A percentile compares a stretch with the other conserved stretches of the same genome.
These are phyloP conservation scores for Lablab purpureus DNA, from an alignment of 306 rosid genomes.

Conservation along the genomic window DNA sequence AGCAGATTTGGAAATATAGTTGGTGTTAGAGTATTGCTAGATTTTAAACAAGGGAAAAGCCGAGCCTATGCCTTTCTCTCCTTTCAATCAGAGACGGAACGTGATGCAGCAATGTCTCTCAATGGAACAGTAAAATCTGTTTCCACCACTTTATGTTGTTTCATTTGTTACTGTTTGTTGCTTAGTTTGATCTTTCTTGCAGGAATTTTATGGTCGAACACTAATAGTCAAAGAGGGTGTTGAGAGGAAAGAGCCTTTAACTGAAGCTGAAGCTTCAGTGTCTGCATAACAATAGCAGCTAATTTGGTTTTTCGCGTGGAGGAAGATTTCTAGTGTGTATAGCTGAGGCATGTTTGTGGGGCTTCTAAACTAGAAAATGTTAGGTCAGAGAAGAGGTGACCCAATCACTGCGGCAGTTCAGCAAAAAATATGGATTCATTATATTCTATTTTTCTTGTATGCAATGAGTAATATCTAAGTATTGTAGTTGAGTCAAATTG, in stretches of 20 bases:
- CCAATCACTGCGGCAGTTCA: too few relatives aligned
- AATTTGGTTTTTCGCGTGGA: neutral
- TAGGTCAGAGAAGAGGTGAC: neutral
- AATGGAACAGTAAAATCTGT: constrained; percentile 56
- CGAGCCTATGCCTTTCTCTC: constrained; percentile 58
- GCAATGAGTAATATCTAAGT: neutral
- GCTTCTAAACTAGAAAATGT: neutral
- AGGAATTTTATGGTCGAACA: neutral
- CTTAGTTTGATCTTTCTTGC: neutral
- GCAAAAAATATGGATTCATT: too few relatives aligned
- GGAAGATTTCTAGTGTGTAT: neutral
- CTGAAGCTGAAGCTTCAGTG: neutral
- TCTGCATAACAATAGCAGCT: neutral
- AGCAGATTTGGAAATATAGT: constrained; percentile 48
- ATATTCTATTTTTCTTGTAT: neutral
- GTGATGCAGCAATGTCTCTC: constrained; percentile 58
- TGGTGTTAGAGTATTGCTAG: constrained; percentile 57
- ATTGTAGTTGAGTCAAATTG: too few relatives aligned
- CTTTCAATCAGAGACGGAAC: constrained; percentile 59
- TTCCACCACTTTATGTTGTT: constrained; percentile 4
- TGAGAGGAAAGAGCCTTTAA: neutral
- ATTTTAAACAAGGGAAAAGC: neutral
- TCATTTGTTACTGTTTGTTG: neutral
- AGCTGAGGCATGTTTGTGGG: neutral
- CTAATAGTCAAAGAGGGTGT: neutral